Evolutionary conservation across 140 eudicot species (phyloP).

Genomic region (Erigeron philadelphicus): DNA sequence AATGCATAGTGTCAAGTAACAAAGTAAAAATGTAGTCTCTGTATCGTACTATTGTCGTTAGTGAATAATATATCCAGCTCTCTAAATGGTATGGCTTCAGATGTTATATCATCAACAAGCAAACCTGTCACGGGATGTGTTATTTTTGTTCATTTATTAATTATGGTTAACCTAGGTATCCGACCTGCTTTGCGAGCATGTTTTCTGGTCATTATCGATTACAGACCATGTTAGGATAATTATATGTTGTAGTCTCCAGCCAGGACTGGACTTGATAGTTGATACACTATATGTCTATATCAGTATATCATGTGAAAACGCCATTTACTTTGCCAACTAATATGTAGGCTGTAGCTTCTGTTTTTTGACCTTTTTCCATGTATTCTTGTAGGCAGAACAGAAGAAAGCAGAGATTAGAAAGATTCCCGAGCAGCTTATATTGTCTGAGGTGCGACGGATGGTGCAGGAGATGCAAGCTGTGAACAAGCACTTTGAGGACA

Average conservation of each 20-base stretch:
- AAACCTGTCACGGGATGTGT: not conserved
- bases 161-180: no score
- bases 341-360: not conserved
- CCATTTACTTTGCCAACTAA: not conserved
- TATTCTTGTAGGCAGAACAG: constrained; percentile 49
- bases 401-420: constrained; percentile 56
- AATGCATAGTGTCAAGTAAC: not conserved
- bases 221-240: no score
- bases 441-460: constrained; percentile 89
- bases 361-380: not conserved
- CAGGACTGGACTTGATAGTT: no score
- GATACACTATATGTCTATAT: no score
- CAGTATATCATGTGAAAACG: no score
- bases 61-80: not conserved
- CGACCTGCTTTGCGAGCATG: no score
- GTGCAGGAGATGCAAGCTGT: constrained; percentile 87
- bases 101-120: not conserved
- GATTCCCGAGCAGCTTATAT: constrained; percentile 76
- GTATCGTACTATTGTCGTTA: not conserved
- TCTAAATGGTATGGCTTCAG: not conserved
- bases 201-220: no score
- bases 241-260: no score
- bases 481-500: constrained; percentile 79
- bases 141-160: no score
- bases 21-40: not conserved